Evolutionary conservation across 768 basidiomycete genomes (phyloP), one percentile per base, ranked within the genome.

Genomic region (Pulveroboletus sp.): DNA sequence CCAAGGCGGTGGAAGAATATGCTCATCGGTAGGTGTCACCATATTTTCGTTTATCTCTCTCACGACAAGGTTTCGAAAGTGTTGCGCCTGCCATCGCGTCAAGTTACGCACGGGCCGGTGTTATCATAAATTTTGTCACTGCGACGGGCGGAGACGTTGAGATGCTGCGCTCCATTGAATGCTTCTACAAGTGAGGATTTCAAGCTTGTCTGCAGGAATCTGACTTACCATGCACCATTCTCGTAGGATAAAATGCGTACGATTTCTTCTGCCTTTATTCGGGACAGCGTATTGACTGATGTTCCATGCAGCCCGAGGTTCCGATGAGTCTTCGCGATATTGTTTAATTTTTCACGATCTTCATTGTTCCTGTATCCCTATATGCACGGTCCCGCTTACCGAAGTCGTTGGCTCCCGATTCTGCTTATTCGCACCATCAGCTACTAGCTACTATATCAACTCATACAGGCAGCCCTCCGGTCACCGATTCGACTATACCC

Each of bases 141-240:
- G 95, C 94, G 47, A 93, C 93, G 13, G 93, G 94, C 28, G 94
- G 93, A 37, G 95, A 98, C 67, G 94, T 97, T 48, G 95, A 98
- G 73, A 96, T 97, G 93, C 74, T 98, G 55, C 82, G 95, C 63
- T 90, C 89, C 59, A 97, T 97, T 77, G 95, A 98, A 76, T 95
- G 93, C 78, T 95, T 93, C 73, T 97, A 95, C 79, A 92, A 92
- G 90, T 91, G 57, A 57, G 80, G 52, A 69, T 66, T 14, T 28
- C 10, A 33, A 32, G 33, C 1, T 28, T 33, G 26, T 40, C 53
- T 15, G 15, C 8, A 33, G 17, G 24, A 28, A 36, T 18, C 8
- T 46, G 15, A 31, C 61, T 67, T n/a, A 67, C 53, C 17, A 17
- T n/a, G n/a, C 39, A 18, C 33, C 45, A 35, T 14, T 11, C 21